phyloP scores from a whole-genome alignment of 805 yeast species.

The Yueomyces sp. region DNA sequence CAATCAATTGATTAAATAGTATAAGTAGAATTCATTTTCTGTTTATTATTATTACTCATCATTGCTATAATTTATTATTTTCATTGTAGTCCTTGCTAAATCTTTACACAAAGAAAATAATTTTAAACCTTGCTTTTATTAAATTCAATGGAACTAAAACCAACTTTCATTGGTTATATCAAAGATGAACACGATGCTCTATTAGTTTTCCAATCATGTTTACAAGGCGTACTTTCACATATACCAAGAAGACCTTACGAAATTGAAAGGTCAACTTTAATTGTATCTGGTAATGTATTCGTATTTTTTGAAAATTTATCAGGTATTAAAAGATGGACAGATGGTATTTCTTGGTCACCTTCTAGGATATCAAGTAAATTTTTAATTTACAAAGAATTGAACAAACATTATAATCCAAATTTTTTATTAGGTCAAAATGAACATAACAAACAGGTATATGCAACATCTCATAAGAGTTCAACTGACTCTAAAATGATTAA shows the following conservation, averaged over 20 bases:
- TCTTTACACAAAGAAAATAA: too few species aligned
- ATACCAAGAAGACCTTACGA: slow-evolving; percentile 77
- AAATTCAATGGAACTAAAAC: slow-evolving; percentile 25
- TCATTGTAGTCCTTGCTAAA: too few species aligned
- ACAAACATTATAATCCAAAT: slow-evolving; percentile 2
- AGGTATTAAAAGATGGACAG: slow-evolving; percentile 91
- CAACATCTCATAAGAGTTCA: neutral
- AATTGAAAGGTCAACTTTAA: slow-evolving; percentile 51
- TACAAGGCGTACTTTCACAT: slow-evolving; percentile 43
- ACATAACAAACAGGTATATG: neutral
- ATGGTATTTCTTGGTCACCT: slow-evolving; percentile 91
- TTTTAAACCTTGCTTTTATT: neutral
- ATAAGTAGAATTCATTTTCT: neutral
- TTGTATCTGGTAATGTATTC: slow-evolving; percentile 67
- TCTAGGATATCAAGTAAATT: slow-evolving; percentile 79
- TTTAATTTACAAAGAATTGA: slow-evolving; percentile 59
- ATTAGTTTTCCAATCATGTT: slow-evolving; percentile 64
- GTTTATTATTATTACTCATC: neutral
- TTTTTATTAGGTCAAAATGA: neutral
- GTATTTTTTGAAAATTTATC: slow-evolving; percentile 73
- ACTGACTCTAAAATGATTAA: neutral
- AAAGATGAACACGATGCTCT: slow-evolving; percentile 77
- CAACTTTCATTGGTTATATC: slow-evolving; percentile 65
- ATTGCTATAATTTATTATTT: too few species aligned
- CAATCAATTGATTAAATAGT: too few species aligned